Conservation (phyloP, 2,329 filamentous ascomycete species). For the Fusarium coicis region DNA sequence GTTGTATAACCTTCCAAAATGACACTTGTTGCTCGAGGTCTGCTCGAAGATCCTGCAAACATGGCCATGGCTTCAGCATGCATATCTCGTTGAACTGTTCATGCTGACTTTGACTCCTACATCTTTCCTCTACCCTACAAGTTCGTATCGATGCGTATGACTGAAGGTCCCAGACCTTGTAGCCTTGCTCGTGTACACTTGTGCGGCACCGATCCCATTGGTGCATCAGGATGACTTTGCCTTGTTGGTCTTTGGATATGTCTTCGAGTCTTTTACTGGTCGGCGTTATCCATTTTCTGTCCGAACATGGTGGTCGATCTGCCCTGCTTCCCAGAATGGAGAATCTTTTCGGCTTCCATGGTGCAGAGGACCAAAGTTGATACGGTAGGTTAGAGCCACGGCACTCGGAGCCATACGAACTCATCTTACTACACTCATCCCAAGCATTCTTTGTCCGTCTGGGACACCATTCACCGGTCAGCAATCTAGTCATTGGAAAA, state of each 20-base stretch:
- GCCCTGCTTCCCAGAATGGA: not conserved
- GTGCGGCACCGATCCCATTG: not conserved
- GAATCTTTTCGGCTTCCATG: not conserved
- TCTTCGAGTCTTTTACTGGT: not conserved
- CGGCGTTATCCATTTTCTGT: not conserved
- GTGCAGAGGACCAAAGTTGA: not conserved
- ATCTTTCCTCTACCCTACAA: not conserved
- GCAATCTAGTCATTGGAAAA: not conserved
- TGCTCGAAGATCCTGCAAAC: not conserved
- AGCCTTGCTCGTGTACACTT: not conserved
- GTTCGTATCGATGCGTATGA: not conserved
- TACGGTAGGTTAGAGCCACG: not conserved
- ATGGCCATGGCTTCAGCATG: not conserved
- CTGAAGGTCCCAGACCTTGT: not conserved
- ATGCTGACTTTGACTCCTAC: not conserved
- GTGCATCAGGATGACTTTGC: not conserved
- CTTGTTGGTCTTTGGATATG: accelerated
- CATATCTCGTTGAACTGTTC: not conserved
- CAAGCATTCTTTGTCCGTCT: not conserved
- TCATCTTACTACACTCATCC: not conserved
- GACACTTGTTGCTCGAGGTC: not conserved
- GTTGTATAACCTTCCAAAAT: not conserved
- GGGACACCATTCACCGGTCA: not conserved
- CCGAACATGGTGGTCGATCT: not conserved
- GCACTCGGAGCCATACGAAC: not conserved